Percentiles rank a stretch among this genome's conserved stretches.
These are phyloP conservation scores for Orbilia brochopaga DNA, from an alignment of 2,329 filamentous ascomycete species.

Conservation along the genomic window DNA sequence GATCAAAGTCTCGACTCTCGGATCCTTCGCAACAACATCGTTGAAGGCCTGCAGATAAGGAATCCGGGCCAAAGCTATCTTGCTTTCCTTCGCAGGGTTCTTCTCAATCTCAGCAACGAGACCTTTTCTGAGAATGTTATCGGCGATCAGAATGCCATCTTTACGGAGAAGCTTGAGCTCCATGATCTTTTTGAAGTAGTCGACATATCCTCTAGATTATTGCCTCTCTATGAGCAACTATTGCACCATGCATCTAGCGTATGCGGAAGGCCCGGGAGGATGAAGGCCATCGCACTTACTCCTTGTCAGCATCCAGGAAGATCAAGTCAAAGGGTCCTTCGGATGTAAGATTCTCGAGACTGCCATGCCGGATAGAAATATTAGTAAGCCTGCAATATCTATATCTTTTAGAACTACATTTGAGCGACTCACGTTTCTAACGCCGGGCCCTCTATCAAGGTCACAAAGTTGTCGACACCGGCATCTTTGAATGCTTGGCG, in stretches of 20 bases:
- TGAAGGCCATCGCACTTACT: constrained; percentile 26
- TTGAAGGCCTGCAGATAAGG: constrained; percentile 57
- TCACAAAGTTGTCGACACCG: constrained; percentile 41
- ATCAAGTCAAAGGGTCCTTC: constrained; percentile 55
- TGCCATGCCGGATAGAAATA: constrained; percentile 1
- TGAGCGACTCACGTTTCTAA: constrained; percentile 21
- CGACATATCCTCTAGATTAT: constrained; percentile 46
- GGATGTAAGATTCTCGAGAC: constrained; percentile 11
- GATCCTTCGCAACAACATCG: constrained; percentile 55
- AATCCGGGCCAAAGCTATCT: constrained; percentile 44
- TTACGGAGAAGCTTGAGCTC: constrained; percentile 59
- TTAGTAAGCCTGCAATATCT: no score
- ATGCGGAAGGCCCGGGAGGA: no score
- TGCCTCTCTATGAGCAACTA: background rate
- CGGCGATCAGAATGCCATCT: constrained; percentile 64
- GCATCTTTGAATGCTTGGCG: constrained; percentile 47
- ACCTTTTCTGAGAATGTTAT: constrained; percentile 64
- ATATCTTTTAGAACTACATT: no score
- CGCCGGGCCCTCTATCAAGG: constrained; percentile 44
- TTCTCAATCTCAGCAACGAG: constrained; percentile 60
- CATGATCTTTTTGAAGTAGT: constrained; percentile 50
- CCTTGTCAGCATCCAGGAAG: constrained; percentile 57
- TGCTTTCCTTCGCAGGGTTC: constrained; percentile 55
- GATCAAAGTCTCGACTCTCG: constrained; percentile 58
- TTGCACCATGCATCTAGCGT: background rate